Base-by-base conservation (phyloP, 306 rosid species). In the Inga laurina region DNA sequence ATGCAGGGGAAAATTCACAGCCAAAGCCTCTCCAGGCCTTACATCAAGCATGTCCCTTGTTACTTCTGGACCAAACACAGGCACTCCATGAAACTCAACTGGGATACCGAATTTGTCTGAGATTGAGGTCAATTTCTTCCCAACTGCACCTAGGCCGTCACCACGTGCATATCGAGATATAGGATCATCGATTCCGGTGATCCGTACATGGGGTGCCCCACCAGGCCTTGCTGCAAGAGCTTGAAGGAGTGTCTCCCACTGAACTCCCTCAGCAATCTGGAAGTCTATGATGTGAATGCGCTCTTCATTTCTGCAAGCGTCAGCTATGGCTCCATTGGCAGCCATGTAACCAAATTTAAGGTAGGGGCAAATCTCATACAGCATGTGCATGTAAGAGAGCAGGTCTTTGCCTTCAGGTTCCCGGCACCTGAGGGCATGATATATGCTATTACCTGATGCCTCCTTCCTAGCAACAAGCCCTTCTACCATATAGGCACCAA, bases 331-430 rank as follows among this genome's bases (percentile, higher is more conserved):
- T 73, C 98, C 98, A 35, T 97, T 97, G 43, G 98, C 99, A 81
- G 98, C 98, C 99, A 97, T 94, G 90, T 97, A 94, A 79, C 99
- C 98, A 12, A 97, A 97, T 81, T 97, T 97, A 19, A 97, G 82
- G 85, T 97, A 97, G 0, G 99, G 99, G 80, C 98, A 97, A 73
- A 94, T 91, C 84, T 97, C 99, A 32, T 85, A 97, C 82, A 97
- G 87, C 24, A 89, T 88, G 44, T 89, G 98, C 98, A 97, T 94
- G 86, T 92, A 97, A 4, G 99, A 89, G 52, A 96, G 91, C 68
- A 94, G 88, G 39, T 96, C 99, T 39, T 91, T 66, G 32, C 99
- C 89, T 51, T 90, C 98, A 44, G 98, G 99, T 84, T 96, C 98
- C 61, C 94, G 85, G 83, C 98, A 96, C 77, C 82, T 87, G 5